These are phyloP conservation scores for Cladophialophora psammophila DNA, from an alignment of 2,329 filamentous ascomycete species.

Conservation along the genomic window DNA sequence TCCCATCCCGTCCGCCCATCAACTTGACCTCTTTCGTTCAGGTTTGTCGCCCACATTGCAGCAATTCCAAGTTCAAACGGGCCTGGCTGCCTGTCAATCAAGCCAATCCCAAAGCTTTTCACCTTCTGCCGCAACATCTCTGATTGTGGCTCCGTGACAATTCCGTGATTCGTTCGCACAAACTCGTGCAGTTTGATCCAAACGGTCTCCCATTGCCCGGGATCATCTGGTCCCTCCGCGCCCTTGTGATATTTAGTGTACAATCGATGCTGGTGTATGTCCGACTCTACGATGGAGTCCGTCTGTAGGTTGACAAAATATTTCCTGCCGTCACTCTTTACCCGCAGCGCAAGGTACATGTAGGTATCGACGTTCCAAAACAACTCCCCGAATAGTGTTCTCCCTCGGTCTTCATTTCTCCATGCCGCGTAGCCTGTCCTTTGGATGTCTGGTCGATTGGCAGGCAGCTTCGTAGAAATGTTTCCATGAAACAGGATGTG, in stretches of 20 bases:
- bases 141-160: constrained; percentile 89
- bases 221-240: constrained; percentile 51
- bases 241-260: constrained; percentile 59
- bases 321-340: constrained; percentile 88
- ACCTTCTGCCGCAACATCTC: constrained; percentile 89
- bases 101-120: constrained; percentile 80
- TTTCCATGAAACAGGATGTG: constrained; percentile 85
- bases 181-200: constrained; percentile 90
- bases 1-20: constrained; percentile 40
- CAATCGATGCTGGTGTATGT: constrained; percentile 91
- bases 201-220: constrained; percentile 95
- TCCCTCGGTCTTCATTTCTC: constrained; percentile 77
- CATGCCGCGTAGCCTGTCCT: constrained; percentile 89
- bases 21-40: constrained; percentile 50
- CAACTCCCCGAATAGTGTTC: constrained; percentile 83
- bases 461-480: constrained; percentile 85
- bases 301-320: constrained; percentile 98
- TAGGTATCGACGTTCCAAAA: constrained; percentile 93
- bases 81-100: constrained; percentile 88
- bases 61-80: constrained; percentile 88
- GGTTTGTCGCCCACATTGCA: constrained; percentile 89
- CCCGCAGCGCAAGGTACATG: constrained; percentile 81
- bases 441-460: constrained; percentile 74
- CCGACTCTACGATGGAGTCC: constrained; percentile 90
- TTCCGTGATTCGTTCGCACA: constrained; percentile 90